phyloP scores from a whole-genome alignment of 192 early-diverging fungal species.

The Coemansia sp. region DNA sequence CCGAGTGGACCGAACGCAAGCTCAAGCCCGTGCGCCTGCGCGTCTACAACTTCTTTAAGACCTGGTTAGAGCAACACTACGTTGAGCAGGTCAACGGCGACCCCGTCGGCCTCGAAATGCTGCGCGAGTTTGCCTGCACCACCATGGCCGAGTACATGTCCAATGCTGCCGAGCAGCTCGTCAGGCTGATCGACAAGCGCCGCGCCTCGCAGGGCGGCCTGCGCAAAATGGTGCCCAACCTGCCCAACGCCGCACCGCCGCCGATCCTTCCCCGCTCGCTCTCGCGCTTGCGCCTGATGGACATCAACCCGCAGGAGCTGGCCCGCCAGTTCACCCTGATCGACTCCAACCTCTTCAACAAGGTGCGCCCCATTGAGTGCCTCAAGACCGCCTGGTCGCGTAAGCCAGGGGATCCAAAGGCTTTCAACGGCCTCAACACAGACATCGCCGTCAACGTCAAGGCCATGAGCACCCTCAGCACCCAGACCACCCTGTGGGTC shows the following conservation, averaged over 20 bases:
- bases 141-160: conserved; percentile 72
- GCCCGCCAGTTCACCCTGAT: conserved; percentile 95
- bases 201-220: conserved; percentile 61
- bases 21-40: conserved; percentile 87
- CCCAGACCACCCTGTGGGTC: conserved; percentile 86
- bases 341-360: conserved; percentile 79
- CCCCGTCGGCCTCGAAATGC: conserved; percentile 62
- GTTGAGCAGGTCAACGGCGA: conserved; percentile 76
- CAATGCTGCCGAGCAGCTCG: conserved; percentile 68
- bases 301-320: conserved; percentile 89
- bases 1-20: conserved; percentile 85
- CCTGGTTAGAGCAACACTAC: conserved; percentile 94
- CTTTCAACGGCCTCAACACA: conserved; percentile 54
- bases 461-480: conserved; percentile 81
- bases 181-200: conserved; percentile 77
- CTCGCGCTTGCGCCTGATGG: conserved; percentile 76
- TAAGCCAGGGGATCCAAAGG: conserved; percentile 62
- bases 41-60: conserved; percentile 92
- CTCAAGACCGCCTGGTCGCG: conserved; percentile 86
- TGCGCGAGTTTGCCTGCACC: conserved; percentile 73
- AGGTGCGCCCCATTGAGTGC: conserved; percentile 86
- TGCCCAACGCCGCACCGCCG: conserved; percentile 63
- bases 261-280: conserved; percentile 83
- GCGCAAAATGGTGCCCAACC: conserved; percentile 63
- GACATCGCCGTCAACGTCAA: conserved; percentile 79